A percentile compares a stretch with the other conserved stretches of the same genome.
Conservation (phyloP, 371 early-diverging fungal species). For the Actinomucor elegans region DNA sequence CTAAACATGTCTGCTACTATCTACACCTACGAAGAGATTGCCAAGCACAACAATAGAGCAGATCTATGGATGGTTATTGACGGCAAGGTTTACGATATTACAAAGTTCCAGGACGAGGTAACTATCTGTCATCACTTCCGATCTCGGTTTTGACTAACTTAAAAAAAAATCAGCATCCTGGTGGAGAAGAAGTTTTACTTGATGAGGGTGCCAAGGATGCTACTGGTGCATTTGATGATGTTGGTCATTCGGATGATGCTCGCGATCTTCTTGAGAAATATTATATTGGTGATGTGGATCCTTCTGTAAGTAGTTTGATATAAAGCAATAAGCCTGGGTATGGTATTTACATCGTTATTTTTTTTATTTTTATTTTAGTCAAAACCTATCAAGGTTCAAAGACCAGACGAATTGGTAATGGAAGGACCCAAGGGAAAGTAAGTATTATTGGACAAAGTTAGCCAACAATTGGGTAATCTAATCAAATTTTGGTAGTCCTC, state of each 20-base stretch:
- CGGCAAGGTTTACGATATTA: slow-evolving; percentile 84
- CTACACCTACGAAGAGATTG: slow-evolving; percentile 59
- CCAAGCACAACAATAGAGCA: slow-evolving; percentile 53
- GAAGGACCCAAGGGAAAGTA: slow-evolving; percentile 51
- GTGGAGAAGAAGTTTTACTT: slow-evolving; percentile 80
- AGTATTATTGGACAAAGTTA: slow-evolving; percentile 25
- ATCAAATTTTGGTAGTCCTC: slow-evolving; percentile 33
- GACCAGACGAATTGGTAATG: slow-evolving; percentile 8
- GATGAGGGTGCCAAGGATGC: slow-evolving; percentile 87
- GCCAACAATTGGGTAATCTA: background rate
- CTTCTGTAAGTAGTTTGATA: slow-evolving; percentile 54
- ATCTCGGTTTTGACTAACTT: background rate
- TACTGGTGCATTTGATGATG: slow-evolving; percentile 93
- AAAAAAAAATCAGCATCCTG: slow-evolving; percentile 84
- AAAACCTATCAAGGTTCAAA: slow-evolving; percentile 29
- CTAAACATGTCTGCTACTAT: slow-evolving; percentile 23
- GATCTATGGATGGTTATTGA: slow-evolving; percentile 75
- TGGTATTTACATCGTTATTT: no score
- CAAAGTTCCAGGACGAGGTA: slow-evolving; percentile 75
- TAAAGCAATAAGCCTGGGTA: no score
- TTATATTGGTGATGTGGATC: slow-evolving; percentile 74
- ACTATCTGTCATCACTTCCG: background rate
- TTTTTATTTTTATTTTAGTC: slow-evolving; percentile 22
- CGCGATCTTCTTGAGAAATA: slow-evolving; percentile 73
- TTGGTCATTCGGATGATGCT: slow-evolving; percentile 95